These are phyloP conservation scores for Phoenix dactylifera DNA, from an alignment of 176 grass and related monocot genomes.

Conservation along the genomic window DNA sequence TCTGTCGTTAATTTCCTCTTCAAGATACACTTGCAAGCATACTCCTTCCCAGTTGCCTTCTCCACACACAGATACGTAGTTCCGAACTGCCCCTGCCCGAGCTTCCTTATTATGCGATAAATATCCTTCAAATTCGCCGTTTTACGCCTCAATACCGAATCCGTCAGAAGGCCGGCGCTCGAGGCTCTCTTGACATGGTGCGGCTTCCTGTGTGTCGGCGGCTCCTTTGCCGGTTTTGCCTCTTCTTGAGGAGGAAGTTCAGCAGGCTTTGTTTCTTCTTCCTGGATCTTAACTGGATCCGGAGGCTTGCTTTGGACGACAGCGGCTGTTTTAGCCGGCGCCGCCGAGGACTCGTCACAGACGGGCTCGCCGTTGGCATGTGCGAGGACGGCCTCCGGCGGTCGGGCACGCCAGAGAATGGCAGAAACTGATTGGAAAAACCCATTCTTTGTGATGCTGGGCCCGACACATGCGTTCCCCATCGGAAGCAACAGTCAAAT, in stretches of 20 bases:
- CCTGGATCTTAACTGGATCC: not conserved
- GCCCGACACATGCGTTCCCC: constrained; percentile 27
- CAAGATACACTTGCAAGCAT: constrained; percentile 26
- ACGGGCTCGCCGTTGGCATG: not conserved
- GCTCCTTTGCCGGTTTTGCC: not conserved
- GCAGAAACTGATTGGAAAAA: constrained; percentile 18
- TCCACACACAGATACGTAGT: constrained; percentile 28
- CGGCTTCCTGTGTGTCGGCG: not conserved
- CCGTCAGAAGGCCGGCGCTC: constrained; percentile 20
- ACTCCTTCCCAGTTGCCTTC: constrained; percentile 25
- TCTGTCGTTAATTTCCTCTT: constrained; percentile 21
- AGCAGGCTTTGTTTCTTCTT: constrained; percentile 4
- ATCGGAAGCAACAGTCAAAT: constrained; percentile 1
- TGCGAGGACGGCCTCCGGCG: constrained; percentile 2
- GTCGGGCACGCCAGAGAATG: not conserved
- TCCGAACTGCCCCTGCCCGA: constrained; percentile 29
- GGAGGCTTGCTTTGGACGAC: constrained; percentile 1
- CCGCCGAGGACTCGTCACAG: not conserved
- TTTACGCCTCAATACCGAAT: constrained; percentile 21
- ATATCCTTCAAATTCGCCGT: constrained; percentile 29
- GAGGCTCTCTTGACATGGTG: constrained; percentile 2
- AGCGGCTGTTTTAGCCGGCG: not conserved
- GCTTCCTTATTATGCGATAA: constrained; percentile 26
- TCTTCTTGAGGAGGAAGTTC: not conserved
- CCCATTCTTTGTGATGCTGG: constrained; percentile 1